Base-by-base conservation (phyloP, 495 filamentous ascomycete genomes). In the Endocarpon pusillum region DNA sequence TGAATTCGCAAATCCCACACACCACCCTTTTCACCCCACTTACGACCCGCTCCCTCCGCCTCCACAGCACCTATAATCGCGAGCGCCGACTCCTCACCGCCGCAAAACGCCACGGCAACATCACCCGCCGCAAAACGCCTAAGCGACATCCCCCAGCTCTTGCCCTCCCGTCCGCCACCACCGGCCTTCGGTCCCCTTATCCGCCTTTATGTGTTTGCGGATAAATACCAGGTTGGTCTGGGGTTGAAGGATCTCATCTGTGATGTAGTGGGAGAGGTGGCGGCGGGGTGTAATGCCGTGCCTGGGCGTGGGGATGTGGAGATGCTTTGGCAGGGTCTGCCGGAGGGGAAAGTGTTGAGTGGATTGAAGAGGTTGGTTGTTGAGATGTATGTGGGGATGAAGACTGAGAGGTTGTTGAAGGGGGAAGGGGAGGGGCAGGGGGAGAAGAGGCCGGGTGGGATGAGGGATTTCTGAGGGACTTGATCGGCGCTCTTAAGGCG, bases 331-430 rank as follows among this genome's bases (percentile, higher is more conserved):
- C 32, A 33, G 7, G 39, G 37, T 10, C 37, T 38, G 25, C 20
- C 30, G 5, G 41, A 34, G 12, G 36, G 34, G 26, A 36, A 19
- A 4, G 32, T 23, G 33, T 25, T 64, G 21, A 41, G 58, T 8
- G 12, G 23, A 12, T 8, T 25, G 8, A 8, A 12, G 21, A 37
- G 37, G 7, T 43, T 66, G 30, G 45, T 64, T 3, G 37, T 62
- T 16, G 62, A 65, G 43, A 45, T 66, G 35, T 64, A 64, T 43
- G 57, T 51, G 21, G 63, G 54, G 46, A 65, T 64, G 45, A 61
- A 61, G 40, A 65, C 60, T 38, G 62, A 61, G 40, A 43, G 47
- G 19, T 20, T 35, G 16, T 7, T 37, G 15, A 3, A 2, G 34
- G 31, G 11, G 38, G 22, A 39, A 38, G 46, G 19, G 3, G 7